Percentiles rank a stretch among this genome's conserved stretches.
These are phyloP conservation scores for Trametes sp. DNA, from an alignment of 1,284 basidiomycete species.

Conservation along the genomic window DNA sequence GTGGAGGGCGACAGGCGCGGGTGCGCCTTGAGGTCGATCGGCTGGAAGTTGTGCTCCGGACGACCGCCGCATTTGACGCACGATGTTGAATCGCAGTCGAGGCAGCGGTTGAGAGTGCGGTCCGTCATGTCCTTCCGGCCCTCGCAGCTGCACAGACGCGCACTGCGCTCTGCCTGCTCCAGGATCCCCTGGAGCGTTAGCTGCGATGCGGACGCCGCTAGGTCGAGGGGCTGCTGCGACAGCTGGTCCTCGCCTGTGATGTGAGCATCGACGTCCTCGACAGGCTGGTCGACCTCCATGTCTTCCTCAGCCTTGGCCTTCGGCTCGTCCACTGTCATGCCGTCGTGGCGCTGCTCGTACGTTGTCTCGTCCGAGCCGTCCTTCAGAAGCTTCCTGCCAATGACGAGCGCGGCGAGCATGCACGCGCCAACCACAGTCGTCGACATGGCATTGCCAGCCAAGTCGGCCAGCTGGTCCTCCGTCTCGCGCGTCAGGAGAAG, in stretches of 20 bases:
- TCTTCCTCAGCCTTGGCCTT: constrained; percentile 39
- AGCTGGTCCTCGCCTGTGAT: constrained; percentile 80
- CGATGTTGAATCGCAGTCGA: constrained; percentile 80
- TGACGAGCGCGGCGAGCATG: constrained; percentile 83
- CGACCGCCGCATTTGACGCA: constrained; percentile 90
- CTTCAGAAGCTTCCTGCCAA: constrained; percentile 71
- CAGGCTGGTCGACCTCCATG: constrained; percentile 34
- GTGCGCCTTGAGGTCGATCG: constrained; percentile 56
- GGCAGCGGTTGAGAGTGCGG: constrained; percentile 75
- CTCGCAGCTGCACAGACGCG: constrained; percentile 89
- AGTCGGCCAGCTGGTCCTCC: constrained; percentile 92
- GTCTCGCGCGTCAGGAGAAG: constrained; percentile 91
- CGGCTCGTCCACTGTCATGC: constrained; percentile 45
- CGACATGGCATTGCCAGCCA: constrained; percentile 97
- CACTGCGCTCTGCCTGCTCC: constrained; percentile 70
- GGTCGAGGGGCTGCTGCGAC: constrained; percentile 66
- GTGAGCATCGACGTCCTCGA: constrained; percentile 59
- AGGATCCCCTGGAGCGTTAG: constrained; percentile 67
- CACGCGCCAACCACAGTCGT: constrained; percentile 94
- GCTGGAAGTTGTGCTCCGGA: constrained; percentile 82
- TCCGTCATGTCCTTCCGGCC: constrained; percentile 83
- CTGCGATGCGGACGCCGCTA: constrained; percentile 59
- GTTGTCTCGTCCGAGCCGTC: constrained; percentile 66
- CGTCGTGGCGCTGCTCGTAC: constrained; percentile 65
- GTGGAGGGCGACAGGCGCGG: constrained; percentile 71